Evolutionary conservation across 106 monocot species (phyloP).

Genomic region (Acorus gramineus): DNA sequence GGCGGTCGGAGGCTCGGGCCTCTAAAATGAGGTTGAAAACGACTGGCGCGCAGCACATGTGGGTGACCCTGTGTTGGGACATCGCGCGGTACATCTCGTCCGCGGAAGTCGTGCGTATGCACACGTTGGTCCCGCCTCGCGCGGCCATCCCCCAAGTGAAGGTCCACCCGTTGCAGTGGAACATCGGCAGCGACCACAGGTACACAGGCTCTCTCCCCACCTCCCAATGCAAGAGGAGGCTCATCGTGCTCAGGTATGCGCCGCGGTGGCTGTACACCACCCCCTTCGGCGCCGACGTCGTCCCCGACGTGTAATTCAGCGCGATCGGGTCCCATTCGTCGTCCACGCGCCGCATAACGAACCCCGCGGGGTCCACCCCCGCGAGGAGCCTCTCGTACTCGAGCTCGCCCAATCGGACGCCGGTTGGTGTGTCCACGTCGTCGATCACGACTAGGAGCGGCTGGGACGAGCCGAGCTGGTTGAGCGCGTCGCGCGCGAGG

Average conservation of each 20-base stretch:
- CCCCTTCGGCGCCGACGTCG: constrained; percentile 78
- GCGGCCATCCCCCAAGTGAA: constrained; percentile 91
- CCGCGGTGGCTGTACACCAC: constrained; percentile 92
- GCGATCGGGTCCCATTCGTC: constrained; percentile 78
- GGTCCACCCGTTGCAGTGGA: constrained; percentile 96
- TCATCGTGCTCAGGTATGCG: constrained; percentile 68
- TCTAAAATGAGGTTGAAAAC: constrained; percentile 55
- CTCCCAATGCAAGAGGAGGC: constrained; percentile 67
- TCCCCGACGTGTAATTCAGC: constrained; percentile 90
- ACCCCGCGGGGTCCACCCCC: constrained; percentile 17
- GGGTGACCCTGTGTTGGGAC: constrained; percentile 50
- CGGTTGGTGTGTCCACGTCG: too few relatives aligned
- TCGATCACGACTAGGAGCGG: too few relatives aligned
- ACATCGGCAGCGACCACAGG: constrained; percentile 89
- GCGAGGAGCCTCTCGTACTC: constrained; percentile 63
- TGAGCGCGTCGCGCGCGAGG: constrained; percentile 27
- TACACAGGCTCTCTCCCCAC: constrained; percentile 66
- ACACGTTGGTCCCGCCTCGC: constrained; percentile 70
- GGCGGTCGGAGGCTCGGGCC: constrained; percentile 6
- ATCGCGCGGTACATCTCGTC: constrained; percentile 59
- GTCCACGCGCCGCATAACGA: constrained; percentile 8
- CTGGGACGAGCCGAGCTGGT: background rate
- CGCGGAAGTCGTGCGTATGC: constrained; percentile 44
- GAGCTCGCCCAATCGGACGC: background rate
- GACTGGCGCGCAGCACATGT: constrained; percentile 82